Evolutionary conservation across 2,329 filamentous ascomycete species (phyloP), one percentile per base, ranked within the genome.

Genomic region (Fusarium miscanthi): DNA sequence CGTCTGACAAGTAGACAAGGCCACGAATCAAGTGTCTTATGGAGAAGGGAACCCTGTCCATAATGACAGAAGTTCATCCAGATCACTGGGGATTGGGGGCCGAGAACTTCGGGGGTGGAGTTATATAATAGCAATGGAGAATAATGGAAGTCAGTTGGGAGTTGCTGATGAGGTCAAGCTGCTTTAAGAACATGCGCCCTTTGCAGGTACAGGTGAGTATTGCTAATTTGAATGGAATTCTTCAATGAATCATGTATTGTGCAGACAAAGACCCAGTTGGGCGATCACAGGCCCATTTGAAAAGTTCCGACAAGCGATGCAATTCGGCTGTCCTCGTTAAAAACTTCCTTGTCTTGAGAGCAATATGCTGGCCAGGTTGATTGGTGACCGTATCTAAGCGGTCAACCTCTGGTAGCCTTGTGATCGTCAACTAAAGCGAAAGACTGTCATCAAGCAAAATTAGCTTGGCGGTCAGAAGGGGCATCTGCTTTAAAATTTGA

Each of bases 11-110:
- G 43, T 45, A 58, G 56, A 70, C 75, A 73, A 74, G 74, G 75
- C 75, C 72, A 74, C 75, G 72, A 77, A 77, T 77, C 48, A 68
- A 52, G 41, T 19, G 23, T 45, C 40, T 45, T 19, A 25, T 48
- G 53, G n/a, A 38, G 27, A 48, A 40, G 56, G 56, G 42, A 73
- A 60, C 52, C 63, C 65, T 64, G 71, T 63, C 63, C 31, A 63
- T 33, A 66, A 59, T 40, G 66, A 63, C 59, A 60, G 35, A 58
- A 64, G 51, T 59, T 59, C 59, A 67, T 62, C 57, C 52, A 61
- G 59, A 66, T 45, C 54, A 52, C 67, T 59, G 72, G 64, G 58
- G 51, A 59, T 63, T 75, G 74, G 68, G 73, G 74, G 70, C 58
- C 66, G 70, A 73, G 60, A 71, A 70, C 66, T 48, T 70, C 48